Base-by-base conservation (phyloP, 495 filamentous ascomycete species). In the Aspergillus kassunensis region DNA sequence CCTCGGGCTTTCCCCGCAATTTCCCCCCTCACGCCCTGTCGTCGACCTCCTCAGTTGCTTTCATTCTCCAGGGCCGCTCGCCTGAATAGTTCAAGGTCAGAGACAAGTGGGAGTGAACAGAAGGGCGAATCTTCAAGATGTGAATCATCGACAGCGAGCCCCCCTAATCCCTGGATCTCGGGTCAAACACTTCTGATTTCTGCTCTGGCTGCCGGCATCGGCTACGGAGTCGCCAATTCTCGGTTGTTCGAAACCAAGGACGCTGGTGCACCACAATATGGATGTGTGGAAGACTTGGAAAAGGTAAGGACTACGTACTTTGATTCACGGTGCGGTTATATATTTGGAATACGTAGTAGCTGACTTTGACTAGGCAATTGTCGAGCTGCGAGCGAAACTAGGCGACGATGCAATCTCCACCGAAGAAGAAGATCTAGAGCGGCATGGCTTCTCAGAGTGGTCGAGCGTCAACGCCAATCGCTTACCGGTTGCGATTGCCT, bases 381-480 rank as follows among this genome's bases (percentile, higher is more conserved):
- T 69, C 44, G 84, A 86, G 62, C 73, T 90, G 45, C 78, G 75
- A 11, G 68, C 66, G 1, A 66, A 62, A 24, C 71, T 91, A 21
- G 73, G 81, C 50, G 84, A 88, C 42, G 87, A 91, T 62, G 76
- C 84, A 44, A 83, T 96, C 54, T 90, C 82, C 50, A 91, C 82
- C 1, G 91, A 96, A 52, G 82, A 88, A 21, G 91, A 95, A 18
- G 87, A 93, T 52, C 75, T 96, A 6, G 80, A 81, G 33, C 67
- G 73, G 16, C 91, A 97, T 66, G 91, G 91, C 16, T 96, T 87
- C 64, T 93, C 89, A 10, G 88, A 91, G 69, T 95, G 90, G 89
- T 92, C 88, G 1, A 87, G 87, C 4, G 77, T 84, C 35, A 96
- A 97, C 59, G 83, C 84, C 11, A 84, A 89, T 31, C 78, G 79